Evolutionary conservation across 306 rosid species (phyloP).

Genomic region (Inga oerstediana): DNA sequence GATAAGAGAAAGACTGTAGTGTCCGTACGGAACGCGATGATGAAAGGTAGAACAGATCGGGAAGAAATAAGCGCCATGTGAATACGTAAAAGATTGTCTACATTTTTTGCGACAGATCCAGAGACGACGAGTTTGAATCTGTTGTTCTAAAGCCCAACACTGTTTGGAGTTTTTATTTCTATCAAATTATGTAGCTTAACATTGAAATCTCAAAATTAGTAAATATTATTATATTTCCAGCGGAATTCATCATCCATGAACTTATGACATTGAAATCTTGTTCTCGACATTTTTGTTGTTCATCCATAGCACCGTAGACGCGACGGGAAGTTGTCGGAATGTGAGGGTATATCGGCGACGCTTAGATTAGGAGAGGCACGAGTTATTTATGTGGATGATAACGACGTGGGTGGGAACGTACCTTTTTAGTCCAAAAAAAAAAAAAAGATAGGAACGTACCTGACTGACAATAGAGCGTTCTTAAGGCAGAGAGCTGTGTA

Average conservation of each 20-base stretch:
- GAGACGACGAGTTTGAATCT: constrained; percentile 38
- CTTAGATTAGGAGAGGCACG: background rate
- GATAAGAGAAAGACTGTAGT: constrained; percentile 19
- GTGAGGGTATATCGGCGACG: background rate
- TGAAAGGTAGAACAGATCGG: background rate
- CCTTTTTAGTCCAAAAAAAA: background rate
- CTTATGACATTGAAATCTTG: background rate
- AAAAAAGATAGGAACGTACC: background rate
- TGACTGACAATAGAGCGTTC: background rate
- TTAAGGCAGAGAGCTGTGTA: background rate
- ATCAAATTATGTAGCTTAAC: background rate
- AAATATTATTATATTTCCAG: constrained; percentile 2
- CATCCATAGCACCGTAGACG: background rate
- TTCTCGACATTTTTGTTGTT: background rate
- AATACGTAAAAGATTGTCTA: constrained; percentile 41
- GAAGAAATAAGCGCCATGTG: constrained; percentile 30
- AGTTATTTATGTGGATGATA: constrained; percentile 1
- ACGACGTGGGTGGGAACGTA: background rate
- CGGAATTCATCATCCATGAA: background rate
- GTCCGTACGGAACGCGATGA: background rate
- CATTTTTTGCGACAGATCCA: constrained; percentile 50
- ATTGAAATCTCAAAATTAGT: constrained; percentile 21
- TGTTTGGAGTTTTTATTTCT: constrained; percentile 20
- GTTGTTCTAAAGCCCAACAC: constrained; percentile 37
- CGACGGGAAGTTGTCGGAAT: background rate